These are phyloP conservation scores for Astrothelium macrocarpum DNA, from an alignment of 495 filamentous ascomycete species.

Conservation along the genomic window DNA sequence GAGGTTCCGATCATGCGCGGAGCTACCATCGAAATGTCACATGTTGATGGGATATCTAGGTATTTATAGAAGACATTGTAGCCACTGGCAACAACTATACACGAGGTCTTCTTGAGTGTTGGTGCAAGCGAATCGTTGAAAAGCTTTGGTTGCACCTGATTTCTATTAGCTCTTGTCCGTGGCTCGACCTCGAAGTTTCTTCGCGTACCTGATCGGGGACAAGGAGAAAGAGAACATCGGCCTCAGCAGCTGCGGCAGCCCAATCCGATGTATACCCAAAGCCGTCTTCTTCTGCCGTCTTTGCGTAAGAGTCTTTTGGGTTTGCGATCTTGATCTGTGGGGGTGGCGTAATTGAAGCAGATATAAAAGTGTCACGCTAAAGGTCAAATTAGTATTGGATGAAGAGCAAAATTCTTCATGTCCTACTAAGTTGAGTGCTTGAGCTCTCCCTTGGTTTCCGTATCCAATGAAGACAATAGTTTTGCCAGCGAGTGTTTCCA, in stretches of 20 bases:
- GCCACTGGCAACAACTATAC: conserved; percentile 14
- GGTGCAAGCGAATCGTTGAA: conserved; percentile 15
- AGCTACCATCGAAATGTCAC: conserved; percentile 18
- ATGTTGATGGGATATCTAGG: conserved; percentile 8
- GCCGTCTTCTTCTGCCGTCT: conserved; percentile 14
- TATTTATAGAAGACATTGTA: conserved; percentile 19
- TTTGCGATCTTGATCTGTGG: conserved; percentile 16
- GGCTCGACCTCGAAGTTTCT: not conserved
- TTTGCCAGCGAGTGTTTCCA: conserved; percentile 12
- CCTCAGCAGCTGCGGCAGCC: conserved; percentile 14
- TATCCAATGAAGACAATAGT: conserved; percentile 18
- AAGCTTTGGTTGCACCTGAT: conserved; percentile 15
- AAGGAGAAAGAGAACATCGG: conserved; percentile 16
- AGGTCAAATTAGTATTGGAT: not conserved
- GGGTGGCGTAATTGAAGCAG: conserved; percentile 1
- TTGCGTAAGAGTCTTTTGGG: conserved; percentile 12
- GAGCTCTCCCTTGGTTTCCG: conserved; percentile 18
- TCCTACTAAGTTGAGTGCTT: conserved; percentile 14
- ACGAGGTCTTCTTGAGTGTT: conserved; percentile 14
- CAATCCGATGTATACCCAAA: conserved; percentile 15
- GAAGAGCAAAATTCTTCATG: not conserved
- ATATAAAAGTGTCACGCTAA: conserved; percentile 14
- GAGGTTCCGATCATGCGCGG: conserved; percentile 17
- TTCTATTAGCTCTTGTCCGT: not conserved
- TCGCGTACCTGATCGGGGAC: conserved; percentile 16